Percentiles rank a stretch among this genome's conserved stretches.
Evolutionary conservation across 257 asterid genomes (phyloP).

Genomic region (Asclepias syriaca): DNA sequence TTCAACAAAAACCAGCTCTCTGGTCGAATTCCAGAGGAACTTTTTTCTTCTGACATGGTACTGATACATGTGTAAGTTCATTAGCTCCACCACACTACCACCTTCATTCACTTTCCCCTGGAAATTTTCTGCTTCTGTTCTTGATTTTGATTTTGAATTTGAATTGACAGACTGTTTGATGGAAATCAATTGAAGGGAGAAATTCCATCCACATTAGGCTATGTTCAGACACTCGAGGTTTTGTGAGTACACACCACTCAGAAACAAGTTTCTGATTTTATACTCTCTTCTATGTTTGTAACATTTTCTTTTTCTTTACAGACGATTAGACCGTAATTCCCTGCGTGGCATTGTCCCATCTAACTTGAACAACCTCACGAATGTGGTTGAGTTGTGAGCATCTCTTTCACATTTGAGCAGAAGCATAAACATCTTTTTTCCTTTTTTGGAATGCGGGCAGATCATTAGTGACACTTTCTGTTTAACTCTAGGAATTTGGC

Average conservation of each 20-base stretch:
- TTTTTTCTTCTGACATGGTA: conserved; percentile 67
- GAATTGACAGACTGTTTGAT: conserved; percentile 57
- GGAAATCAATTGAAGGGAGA: conserved; percentile 64
- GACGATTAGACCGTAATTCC: conserved; percentile 83
- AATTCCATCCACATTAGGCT: conserved; percentile 68
- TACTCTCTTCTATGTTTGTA: background rate
- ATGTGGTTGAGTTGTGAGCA: conserved; percentile 67
- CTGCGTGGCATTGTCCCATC: conserved; percentile 53
- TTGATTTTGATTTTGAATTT: background rate
- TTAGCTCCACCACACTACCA: background rate
- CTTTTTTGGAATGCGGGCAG: background rate
- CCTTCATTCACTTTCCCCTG: background rate
- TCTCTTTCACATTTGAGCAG: conserved; percentile 15
- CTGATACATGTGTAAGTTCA: conserved; percentile 77
- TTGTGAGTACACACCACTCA: conserved; percentile 57
- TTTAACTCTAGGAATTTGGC: conserved; percentile 63
- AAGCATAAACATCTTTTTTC: background rate
- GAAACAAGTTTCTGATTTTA: conserved; percentile 9
- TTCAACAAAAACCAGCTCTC: conserved; percentile 87
- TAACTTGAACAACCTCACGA: conserved; percentile 67
- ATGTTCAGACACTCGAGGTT: conserved; percentile 79
- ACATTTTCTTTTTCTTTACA: conserved; percentile 20
- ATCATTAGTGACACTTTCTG: background rate
- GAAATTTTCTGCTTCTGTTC: background rate
- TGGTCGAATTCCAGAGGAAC: conserved; percentile 59